These are phyloP conservation scores for Porpolomopsis calyptriformis DNA, from an alignment of 768 basidiomycete genomes.

Conservation along the genomic window DNA sequence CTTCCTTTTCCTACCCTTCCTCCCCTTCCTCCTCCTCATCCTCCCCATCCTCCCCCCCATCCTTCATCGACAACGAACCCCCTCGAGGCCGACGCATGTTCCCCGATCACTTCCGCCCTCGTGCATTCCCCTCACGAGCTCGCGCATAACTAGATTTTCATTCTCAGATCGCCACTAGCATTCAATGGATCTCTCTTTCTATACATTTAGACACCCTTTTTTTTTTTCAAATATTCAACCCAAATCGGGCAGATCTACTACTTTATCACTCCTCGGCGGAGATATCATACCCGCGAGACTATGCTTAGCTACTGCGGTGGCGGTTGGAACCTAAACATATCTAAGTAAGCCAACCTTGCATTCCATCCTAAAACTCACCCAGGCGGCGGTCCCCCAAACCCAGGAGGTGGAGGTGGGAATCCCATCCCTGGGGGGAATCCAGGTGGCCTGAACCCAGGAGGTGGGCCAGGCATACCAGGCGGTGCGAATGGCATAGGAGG, in stretches of 20 bases:
- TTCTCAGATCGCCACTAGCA: too few relatives aligned
- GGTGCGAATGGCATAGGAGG: slow-evolving; percentile 59
- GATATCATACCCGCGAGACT: not conserved
- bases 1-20: too few relatives aligned
- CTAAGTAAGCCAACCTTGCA: slow-evolving; percentile 4
- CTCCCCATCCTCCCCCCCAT: too few relatives aligned
- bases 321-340: slow-evolving; percentile 35
- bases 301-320: slow-evolving; percentile 16
- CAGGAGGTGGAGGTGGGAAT: slow-evolving; percentile 72
- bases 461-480: slow-evolving; percentile 79
- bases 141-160: too few relatives aligned
- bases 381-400: slow-evolving; percentile 73
- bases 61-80: too few relatives aligned
- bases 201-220: too few relatives aligned
- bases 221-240: too few relatives aligned
- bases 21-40: too few relatives aligned
- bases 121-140: slow-evolving; percentile 2
- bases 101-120: not conserved
- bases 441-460: slow-evolving; percentile 77
- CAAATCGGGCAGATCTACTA: too few relatives aligned
- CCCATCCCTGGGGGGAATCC: slow-evolving; percentile 77
- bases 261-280: too few relatives aligned
- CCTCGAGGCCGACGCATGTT: not conserved
- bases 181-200: too few relatives aligned
- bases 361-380: slow-evolving; percentile 42